Conservation (phyloP, 345 rosid species). For the Corymbia maculata region DNA sequence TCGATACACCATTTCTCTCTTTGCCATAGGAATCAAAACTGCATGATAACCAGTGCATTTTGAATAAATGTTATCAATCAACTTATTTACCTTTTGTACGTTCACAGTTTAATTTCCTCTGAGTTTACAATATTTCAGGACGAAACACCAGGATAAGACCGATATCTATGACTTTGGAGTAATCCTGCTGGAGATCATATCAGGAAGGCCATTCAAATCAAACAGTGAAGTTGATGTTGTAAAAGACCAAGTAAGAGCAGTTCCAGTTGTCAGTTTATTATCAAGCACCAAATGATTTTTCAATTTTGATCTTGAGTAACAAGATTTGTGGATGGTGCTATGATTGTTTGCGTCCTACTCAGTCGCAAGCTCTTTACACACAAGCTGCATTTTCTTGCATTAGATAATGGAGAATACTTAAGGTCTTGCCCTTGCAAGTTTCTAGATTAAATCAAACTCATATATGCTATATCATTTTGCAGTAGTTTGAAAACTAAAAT, state of each 20-base stretch:
- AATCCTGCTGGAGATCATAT: constrained; percentile 76
- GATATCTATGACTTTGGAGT: constrained; percentile 78
- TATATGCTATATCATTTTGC: not conserved
- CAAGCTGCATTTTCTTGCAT: not conserved
- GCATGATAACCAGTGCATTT: not conserved
- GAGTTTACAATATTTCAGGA: constrained; percentile 14
- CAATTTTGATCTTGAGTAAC: not conserved
- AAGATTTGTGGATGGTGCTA: not conserved
- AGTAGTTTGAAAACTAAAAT: not conserved
- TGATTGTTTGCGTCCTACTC: not conserved
- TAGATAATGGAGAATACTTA: not conserved
- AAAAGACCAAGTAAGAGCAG: constrained; percentile 42
- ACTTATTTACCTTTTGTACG: not conserved
- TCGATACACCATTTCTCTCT: not conserved
- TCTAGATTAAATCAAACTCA: not conserved
- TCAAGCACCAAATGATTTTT: not conserved
- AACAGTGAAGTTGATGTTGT: constrained; percentile 40
- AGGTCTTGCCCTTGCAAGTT: not conserved
- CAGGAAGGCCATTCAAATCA: constrained; percentile 51
- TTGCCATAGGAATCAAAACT: not conserved
- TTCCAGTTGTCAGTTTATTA: not conserved
- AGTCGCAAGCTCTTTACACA: not conserved
- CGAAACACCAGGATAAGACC: constrained; percentile 33
- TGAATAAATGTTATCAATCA: not conserved
- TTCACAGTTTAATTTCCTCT: not conserved